Base-by-base conservation (phyloP, 2,329 filamentous ascomycete species). In the Exophiala alcalophila region DNA sequence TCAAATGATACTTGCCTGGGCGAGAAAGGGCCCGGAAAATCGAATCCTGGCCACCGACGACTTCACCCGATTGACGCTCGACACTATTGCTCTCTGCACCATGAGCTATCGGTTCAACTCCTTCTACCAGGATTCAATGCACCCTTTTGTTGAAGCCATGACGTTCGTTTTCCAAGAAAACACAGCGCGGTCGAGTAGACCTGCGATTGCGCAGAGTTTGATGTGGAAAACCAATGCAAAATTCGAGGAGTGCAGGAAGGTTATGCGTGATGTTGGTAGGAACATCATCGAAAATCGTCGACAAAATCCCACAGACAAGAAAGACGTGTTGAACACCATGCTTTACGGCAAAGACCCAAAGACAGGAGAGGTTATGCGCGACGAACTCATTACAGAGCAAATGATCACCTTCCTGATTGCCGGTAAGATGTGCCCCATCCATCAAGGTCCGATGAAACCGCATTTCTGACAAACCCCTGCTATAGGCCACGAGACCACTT, bases 51-150 rank as follows among this genome's bases (percentile, higher is more conserved):
- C 77, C 0, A 73, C 76, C 0, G 79, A 83, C 12, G 81, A 86
- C 60, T 84, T 86, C 49, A 85, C 83, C 3, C 47, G 27, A 53
- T 39, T 45, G 28, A 42, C 44, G 1, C 30, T 48, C 11, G 42
- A 49, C 21, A 40, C 45, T 2, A 48, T 54, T 23, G 49, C 45
- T 2, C 28, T 42, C 2, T 84, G 82, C 59, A 69, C 78, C 9
- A 83, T 85, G 78, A 75, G 76, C 27, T 82, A 73, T 47, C 78
- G 84, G n/a, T 87, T 88, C 70, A 87, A 88, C 63, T 82, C 77
- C 1, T 87, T 82, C 62, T 88, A 88, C 57, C 70, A 71, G 20
- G 76, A 84, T 7, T 69, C 78, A 4, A 66, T 83, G 59, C 84
- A 89, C 51, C 83, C 83, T 0, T 88, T 88, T 53, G 71, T 86